Conservation (phyloP, 2,329 filamentous ascomycete genomes). For the Pleomassaria siparia region DNA sequence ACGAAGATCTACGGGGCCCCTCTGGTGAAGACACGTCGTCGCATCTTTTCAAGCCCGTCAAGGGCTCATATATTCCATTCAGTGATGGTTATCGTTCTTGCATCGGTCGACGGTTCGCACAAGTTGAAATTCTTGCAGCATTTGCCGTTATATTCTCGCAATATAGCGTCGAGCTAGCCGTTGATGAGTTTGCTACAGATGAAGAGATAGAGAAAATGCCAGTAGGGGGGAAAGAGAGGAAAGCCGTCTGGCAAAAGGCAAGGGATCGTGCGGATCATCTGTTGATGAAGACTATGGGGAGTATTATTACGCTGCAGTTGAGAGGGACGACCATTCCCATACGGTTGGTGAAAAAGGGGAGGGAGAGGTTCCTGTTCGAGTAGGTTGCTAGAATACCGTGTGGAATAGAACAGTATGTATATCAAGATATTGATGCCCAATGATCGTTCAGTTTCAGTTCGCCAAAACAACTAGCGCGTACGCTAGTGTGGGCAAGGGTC, state of each 20-base stretch:
- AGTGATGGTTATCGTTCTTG: slow-evolving; percentile 58
- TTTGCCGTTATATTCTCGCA: slow-evolving; percentile 56
- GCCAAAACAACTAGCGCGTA: neutral
- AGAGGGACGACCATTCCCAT: slow-evolving; percentile 63
- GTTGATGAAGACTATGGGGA: slow-evolving; percentile 57
- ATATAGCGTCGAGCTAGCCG: slow-evolving; percentile 70
- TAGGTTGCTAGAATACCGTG: slow-evolving; percentile 6
- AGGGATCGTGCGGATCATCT: slow-evolving; percentile 56
- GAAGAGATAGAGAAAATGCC: slow-evolving; percentile 44
- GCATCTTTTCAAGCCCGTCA: slow-evolving; percentile 54
- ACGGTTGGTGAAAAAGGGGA: slow-evolving; percentile 67
- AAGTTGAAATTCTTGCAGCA: slow-evolving; percentile 58
- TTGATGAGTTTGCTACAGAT: slow-evolving; percentile 51
- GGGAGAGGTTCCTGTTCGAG: slow-evolving; percentile 63
- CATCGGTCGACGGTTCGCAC: slow-evolving; percentile 58
- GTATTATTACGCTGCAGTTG: slow-evolving; percentile 73
- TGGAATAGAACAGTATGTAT: too few species aligned
- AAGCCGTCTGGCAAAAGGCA: slow-evolving; percentile 62
- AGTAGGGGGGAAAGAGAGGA: slow-evolving; percentile 51
- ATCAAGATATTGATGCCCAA: too few species aligned
- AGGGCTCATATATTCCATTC: slow-evolving; percentile 59
- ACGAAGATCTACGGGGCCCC: slow-evolving; percentile 61
- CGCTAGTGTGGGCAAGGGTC: slow-evolving; percentile 1
- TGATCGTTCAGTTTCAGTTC: too few species aligned
- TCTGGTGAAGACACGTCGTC: slow-evolving; percentile 63